These are phyloP conservation scores for Tulasnella sp. DNA, from an alignment of 768 basidiomycete species.

Conservation along the genomic window DNA sequence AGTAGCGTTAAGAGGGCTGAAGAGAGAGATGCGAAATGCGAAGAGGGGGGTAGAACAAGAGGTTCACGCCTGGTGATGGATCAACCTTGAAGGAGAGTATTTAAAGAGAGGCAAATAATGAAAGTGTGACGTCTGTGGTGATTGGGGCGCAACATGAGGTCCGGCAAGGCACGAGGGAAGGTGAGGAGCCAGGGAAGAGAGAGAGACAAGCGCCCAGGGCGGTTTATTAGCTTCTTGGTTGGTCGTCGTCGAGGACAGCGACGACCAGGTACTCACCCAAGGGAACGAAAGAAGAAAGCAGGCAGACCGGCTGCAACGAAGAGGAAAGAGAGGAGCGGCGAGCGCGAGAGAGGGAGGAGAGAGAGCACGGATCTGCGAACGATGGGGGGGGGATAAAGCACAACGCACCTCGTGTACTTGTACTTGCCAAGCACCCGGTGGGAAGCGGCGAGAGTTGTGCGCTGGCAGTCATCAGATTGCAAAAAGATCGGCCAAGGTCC, in stretches of 20 bases:
- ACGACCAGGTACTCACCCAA: constrained; percentile 5
- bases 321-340: background rate
- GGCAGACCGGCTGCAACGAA: constrained; percentile 15
- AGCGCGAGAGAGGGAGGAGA: background rate
- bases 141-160: background rate
- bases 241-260: background rate
- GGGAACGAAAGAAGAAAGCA: background rate
- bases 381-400: background rate
- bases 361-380: constrained; percentile 2
- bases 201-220: background rate
- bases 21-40: background rate
- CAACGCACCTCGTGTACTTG: background rate
- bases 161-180: background rate
- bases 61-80: constrained; percentile 6
- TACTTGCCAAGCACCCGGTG: background rate
- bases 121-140: background rate
- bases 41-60: background rate
- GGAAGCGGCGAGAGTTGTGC: background rate
- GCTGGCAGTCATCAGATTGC: background rate
- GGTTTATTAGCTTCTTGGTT: background rate
- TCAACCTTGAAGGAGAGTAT: background rate
- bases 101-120: background rate
- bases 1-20: background rate
- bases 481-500: background rate
- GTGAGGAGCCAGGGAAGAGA: background rate